Percentiles rank a stretch among this genome's conserved stretches.
phyloP scores from a whole-genome alignment of 1,284 basidiomycete genomes.

The Amylostereum chailletii region DNA sequence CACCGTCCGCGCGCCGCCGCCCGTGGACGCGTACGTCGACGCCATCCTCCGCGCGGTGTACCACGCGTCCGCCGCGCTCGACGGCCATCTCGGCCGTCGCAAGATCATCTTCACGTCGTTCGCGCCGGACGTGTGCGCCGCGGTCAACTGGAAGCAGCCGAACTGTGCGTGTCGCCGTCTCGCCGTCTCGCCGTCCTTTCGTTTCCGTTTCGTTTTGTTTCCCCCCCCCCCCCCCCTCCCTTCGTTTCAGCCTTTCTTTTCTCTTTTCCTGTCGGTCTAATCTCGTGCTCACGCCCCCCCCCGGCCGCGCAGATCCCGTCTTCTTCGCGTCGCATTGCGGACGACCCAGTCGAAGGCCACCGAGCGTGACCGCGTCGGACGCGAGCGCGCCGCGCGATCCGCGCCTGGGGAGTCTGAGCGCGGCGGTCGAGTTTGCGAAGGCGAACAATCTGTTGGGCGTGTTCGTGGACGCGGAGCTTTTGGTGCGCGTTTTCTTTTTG shows the following conservation, averaged over 20 bases:
- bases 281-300: no score
- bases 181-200: conserved; percentile 6
- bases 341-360: conserved; percentile 33
- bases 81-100: conserved; percentile 44
- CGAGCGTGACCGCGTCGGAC: conserved; percentile 32
- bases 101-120: conserved; percentile 86
- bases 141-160: conserved; percentile 98
- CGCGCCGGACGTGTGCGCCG: conserved; percentile 79
- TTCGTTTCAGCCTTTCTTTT: conserved; percentile 4
- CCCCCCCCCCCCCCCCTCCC: no score
- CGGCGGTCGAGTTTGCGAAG: conserved; percentile 92
- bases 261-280: not conserved
- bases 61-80: conserved; percentile 46
- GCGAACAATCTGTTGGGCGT: conserved; percentile 91
- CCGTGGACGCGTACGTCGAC: conserved; percentile 79
- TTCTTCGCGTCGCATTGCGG: conserved; percentile 91
- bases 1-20: conserved; percentile 41
- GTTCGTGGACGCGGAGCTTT: conserved; percentile 81
- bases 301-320: conserved; percentile 78
- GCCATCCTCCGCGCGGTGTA: conserved; percentile 77
- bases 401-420: conserved; percentile 68
- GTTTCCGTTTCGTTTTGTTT: not conserved
- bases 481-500: conserved; percentile 43
- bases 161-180: conserved; percentile 60
- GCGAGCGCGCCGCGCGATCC: conserved; percentile 41